Base-by-base conservation (phyloP, 2,329 filamentous ascomycete species). In the Fusarium protoensiforme region DNA sequence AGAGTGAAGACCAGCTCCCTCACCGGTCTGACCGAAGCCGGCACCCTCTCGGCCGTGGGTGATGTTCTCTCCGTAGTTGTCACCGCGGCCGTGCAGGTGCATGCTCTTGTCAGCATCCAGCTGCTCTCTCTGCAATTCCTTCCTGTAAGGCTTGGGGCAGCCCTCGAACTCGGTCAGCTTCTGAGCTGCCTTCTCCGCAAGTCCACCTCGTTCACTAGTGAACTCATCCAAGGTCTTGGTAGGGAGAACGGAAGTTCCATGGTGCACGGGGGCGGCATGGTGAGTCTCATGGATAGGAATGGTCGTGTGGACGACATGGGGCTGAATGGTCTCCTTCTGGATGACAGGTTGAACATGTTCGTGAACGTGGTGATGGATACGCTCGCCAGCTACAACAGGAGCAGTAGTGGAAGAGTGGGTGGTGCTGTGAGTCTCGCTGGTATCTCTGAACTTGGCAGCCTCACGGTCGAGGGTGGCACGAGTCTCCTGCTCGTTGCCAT, bases 251-350 rank as follows among this genome's bases (percentile, higher is more conserved):
- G 91, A 90, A 2, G 90, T 87, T 48, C 87, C 85, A 78, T 94
- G 92, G 78, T 93, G 90, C 67, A 92, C 87, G 2, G 92, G 85
- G 16, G 88, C 85, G 59, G 92, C 90, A 76, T 93, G 90, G 78
- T 94, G 92, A 2, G 89, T 87, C 82, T 94, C 92, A 73, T 94
- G 92, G 46, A 94, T 87, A 0, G 92, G 92, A 0, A 92, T 85
- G 1, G 91, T 93, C 27, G 90, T 94, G 84, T 94, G 93, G 1
- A 93, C 85, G 5, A 94, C 87, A 18, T 89, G 86, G 2, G 91
- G 91, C 72, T 92, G 88, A 31, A 94, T 84, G 1, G 88, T 90
- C 73, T 94, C 90, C 79, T 93, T 93, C 59, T 94, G 86, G 38
- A 94, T 85, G 1, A 94, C 87, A 0, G 92, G 92, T 79, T 94